Base-by-base conservation (phyloP, 305 asterid species). In the Fraxinus ornus region DNA sequence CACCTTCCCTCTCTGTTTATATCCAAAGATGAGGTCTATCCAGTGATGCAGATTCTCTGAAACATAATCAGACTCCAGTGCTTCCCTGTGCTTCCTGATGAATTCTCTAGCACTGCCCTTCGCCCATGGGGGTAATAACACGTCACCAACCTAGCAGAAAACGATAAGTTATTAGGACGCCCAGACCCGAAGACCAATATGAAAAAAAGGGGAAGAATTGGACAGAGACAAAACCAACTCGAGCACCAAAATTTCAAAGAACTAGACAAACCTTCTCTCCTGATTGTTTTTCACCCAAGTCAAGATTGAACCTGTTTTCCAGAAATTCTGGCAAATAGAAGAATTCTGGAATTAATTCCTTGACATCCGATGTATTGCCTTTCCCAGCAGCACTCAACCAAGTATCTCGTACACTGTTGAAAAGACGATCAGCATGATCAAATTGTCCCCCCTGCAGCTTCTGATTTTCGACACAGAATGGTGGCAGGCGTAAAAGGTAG, bases 251-350 rank as follows among this genome's bases (percentile, higher is more conserved):
- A 62, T 74, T 70, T 36, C 24, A 28, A 39, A 83, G 73, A 77
- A 84, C 5, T 68, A 83, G 79, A 84, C 95, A 33, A 78, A 97
- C 99, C 99, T 94, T 94, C 85, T 97, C 99, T 82, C 99, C 99
- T 7, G 99, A 97, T 86, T 97, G 99, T 90, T 97, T 97, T 93
- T 97, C 99, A 15, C 99, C 99, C 93, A 97, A 90, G 89, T 97
- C 98, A 77, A 97, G 99, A 88, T 93, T 76, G 83, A 94, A 97
- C 88, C 88, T 90, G 81, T 97, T 97, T 88, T 94, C 95, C 81
- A 97, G 93, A 86, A 97, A 93, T 86, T 97, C 99, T 6, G 99
- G 97, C 97, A 97, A 85, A 80, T 97, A 97, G 87, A 92, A 97
- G 89, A 97, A 97, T 88, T 97, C 99, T 3, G 99, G 99, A 85